phyloP scores from a whole-genome alignment of 1,284 basidiomycete genomes.

The Ganoderma multipileum region DNA sequence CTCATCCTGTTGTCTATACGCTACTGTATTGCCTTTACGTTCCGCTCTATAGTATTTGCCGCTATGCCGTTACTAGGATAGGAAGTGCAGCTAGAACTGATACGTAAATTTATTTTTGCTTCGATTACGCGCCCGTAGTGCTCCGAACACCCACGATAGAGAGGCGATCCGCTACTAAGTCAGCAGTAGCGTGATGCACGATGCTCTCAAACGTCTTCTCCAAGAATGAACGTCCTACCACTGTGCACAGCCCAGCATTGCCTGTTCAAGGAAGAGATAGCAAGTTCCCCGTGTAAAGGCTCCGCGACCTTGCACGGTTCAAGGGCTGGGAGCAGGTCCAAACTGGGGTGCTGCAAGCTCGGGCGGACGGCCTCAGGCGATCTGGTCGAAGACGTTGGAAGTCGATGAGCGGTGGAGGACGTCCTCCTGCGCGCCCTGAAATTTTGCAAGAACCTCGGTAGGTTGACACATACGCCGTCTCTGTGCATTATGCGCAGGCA shows the following conservation, averaged over 20 bases:
- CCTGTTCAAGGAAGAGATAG: conserved; percentile 24
- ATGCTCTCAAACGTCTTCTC: conserved; percentile 28
- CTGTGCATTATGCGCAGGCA: conserved; percentile 7
- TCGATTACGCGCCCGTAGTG: conserved; percentile 21
- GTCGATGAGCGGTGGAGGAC: conserved; percentile 20
- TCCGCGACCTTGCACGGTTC: conserved; percentile 15
- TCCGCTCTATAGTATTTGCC: conserved; percentile 25
- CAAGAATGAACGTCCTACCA: conserved; percentile 19
- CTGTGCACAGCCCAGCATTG: conserved; percentile 18
- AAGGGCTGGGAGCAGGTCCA: conserved; percentile 22
- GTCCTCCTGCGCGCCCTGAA: conserved; percentile 10
- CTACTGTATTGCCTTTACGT: conserved; percentile 29
- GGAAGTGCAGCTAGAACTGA: conserved; percentile 23
- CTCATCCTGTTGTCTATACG: conserved; percentile 15
- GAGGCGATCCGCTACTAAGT: conserved; percentile 31
- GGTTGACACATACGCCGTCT: conserved; percentile 15
- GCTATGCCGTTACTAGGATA: conserved; percentile 25
- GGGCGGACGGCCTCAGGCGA: conserved; percentile 17
- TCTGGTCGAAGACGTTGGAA: conserved; percentile 17
- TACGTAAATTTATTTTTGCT: conserved; percentile 21
- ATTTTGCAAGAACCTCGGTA: conserved; percentile 28
- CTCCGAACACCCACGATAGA: not conserved
- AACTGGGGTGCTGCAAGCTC: conserved; percentile 7
- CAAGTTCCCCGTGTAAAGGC: conserved; percentile 28
- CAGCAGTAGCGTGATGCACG: conserved; percentile 23